Conservation (phyloP, 2,329 filamentous ascomycete species). For the Monosporascus sp. region DNA sequence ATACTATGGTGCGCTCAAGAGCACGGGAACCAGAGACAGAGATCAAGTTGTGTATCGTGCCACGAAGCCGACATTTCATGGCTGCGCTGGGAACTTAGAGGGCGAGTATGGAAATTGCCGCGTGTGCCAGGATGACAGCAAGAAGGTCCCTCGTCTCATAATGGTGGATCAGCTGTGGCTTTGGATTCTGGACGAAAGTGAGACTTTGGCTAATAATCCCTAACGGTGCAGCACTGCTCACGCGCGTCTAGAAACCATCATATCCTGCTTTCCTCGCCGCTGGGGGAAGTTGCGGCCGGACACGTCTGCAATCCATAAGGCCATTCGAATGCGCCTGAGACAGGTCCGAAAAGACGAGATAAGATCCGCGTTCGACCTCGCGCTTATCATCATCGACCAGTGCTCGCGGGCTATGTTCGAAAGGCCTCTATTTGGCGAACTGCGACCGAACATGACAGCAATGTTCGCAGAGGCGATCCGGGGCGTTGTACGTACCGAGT, state of each 20-base stretch:
- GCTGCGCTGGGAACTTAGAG: too few species aligned
- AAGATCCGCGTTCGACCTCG: constrained; percentile 23
- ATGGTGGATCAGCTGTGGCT: constrained; percentile 11
- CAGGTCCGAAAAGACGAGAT: constrained; percentile 14
- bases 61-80: not conserved
- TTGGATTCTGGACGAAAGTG: constrained; percentile 8
- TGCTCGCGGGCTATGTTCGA: constrained; percentile 31
- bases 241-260: constrained; percentile 25
- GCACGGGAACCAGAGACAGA: constrained; percentile 19
- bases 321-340: constrained; percentile 18
- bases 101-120: not conserved
- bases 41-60: constrained; percentile 11
- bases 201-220: too few species aligned
- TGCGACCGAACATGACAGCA: constrained; percentile 24
- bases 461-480: constrained; percentile 24
- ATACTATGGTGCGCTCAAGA: constrained; percentile 21
- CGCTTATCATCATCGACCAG: constrained; percentile 29
- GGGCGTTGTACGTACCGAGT: constrained; percentile 12
- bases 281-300: constrained; percentile 33
- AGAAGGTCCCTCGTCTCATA: constrained; percentile 4
- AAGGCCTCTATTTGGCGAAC: constrained; percentile 22
- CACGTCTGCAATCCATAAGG: constrained; percentile 28
- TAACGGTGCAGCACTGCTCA: too few species aligned
- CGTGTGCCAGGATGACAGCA: constrained; percentile 1
- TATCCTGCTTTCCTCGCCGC: constrained; percentile 30